Conservation (phyloP, 352 stramenopile genomes). For the Globisporangium lucens region DNA sequence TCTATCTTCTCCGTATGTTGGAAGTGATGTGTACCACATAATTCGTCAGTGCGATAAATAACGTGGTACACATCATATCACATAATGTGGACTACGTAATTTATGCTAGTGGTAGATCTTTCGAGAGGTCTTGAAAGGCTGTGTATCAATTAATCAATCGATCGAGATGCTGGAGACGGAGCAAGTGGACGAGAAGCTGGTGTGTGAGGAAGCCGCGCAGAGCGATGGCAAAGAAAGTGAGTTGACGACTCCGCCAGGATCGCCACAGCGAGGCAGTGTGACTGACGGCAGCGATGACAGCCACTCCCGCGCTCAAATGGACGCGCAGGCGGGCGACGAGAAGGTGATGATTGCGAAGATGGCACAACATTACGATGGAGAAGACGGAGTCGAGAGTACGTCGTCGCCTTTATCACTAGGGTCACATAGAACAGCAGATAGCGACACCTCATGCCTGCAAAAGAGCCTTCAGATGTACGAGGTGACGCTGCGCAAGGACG, state of each 20-base stretch:
- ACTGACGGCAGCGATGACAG: neutral
- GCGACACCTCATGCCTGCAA: neutral
- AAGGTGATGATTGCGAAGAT: neutral
- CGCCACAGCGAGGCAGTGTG: neutral
- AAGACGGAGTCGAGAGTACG: neutral
- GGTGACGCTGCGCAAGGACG: conserved; percentile 48
- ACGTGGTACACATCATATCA: neutral
- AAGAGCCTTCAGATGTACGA: conserved; percentile 25
- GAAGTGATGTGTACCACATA: neutral
- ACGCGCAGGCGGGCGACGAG: neutral
- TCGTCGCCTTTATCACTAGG: no score
- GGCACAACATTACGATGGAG: neutral
- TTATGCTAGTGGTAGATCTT: neutral
- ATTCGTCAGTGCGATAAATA: neutral
- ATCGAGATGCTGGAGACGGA: neutral
- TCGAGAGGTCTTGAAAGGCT: conserved; percentile 8
- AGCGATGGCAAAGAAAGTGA: neutral
- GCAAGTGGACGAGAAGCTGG: neutral
- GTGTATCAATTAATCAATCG: neutral
- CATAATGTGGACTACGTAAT: neutral
- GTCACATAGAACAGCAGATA: no score
- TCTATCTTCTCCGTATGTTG: neutral
- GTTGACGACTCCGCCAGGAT: neutral
- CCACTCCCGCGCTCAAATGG: neutral
- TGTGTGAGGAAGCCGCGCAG: neutral